A percentile compares a stretch with the other conserved stretches of the same genome.
Evolutionary conservation across 2,329 filamentous ascomycete species (phyloP).

Genomic region (Colletotrichum eleusines): DNA sequence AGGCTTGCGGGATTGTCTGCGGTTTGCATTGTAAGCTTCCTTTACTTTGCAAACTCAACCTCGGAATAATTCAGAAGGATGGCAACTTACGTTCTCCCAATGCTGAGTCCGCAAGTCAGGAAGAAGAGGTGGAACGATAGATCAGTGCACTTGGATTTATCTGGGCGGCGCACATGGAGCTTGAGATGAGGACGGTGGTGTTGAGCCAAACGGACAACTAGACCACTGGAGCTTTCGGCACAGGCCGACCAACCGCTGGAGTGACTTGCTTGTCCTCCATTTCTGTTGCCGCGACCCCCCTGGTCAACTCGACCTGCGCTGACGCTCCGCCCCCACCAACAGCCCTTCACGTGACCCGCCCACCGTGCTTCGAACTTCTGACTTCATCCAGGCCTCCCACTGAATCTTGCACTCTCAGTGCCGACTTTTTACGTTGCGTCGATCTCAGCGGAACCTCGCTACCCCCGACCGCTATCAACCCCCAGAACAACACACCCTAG

Average conservation of each 20-base stretch:
- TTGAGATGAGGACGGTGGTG: slow-evolving; percentile 16
- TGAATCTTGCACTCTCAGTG: slow-evolving; percentile 20
- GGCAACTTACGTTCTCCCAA: slow-evolving; percentile 4
- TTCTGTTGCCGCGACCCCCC: slow-evolving; percentile 22
- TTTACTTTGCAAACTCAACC: neutral
- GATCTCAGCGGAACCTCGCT: slow-evolving; percentile 28
- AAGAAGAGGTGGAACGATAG: neutral
- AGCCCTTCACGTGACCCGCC: slow-evolving; percentile 42
- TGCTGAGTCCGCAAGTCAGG: neutral
- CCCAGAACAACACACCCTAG: slow-evolving; percentile 4
- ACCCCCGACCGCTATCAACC: slow-evolving; percentile 12
- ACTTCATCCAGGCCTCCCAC: slow-evolving; percentile 40
- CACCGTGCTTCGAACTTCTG: slow-evolving; percentile 38
- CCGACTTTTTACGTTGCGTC: slow-evolving; percentile 37
- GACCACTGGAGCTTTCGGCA: slow-evolving; percentile 38
- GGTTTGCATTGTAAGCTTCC: neutral
- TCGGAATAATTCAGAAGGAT: neutral
- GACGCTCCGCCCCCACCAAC: slow-evolving; percentile 41
- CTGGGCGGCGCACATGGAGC: slow-evolving; percentile 17
- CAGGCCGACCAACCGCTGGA: slow-evolving; percentile 26
- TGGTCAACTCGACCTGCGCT: slow-evolving; percentile 1
- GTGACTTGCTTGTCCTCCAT: slow-evolving; percentile 30
- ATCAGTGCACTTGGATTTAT: slow-evolving; percentile 2
- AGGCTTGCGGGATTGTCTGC: slow-evolving; percentile 33
- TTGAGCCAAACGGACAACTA: slow-evolving; percentile 37